These are phyloP conservation scores for Micractinium sp. DNA, from an alignment of 139 green algal species.

Conservation along the genomic window DNA sequence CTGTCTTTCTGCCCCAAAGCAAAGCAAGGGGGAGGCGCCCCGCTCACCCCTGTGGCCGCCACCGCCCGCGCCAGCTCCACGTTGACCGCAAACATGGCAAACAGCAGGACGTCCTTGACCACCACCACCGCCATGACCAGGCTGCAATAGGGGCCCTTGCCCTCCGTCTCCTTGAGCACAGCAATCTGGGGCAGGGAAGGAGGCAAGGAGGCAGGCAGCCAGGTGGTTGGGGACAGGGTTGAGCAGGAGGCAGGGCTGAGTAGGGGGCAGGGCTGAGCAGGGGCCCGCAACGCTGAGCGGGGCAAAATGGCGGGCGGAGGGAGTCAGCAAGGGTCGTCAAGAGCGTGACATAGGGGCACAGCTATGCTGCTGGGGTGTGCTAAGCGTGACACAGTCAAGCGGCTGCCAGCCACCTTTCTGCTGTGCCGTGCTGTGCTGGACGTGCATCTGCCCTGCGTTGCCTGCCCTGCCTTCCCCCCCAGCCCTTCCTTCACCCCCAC, in stretches of 20 bases:
- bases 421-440: too few relatives aligned
- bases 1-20: neutral
- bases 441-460: too few relatives aligned
- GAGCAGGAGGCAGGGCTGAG: neutral
- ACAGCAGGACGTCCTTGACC: constrained; percentile 93
- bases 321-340: neutral
- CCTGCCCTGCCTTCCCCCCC: too few relatives aligned
- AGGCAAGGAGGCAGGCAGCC: neutral
- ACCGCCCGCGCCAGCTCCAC: constrained; percentile 69
- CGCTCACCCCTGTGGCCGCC: neutral
- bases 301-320: neutral
- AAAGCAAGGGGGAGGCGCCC: too few relatives aligned
- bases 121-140: constrained; percentile 88
- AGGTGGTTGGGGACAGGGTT: neutral
- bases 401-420: neutral
- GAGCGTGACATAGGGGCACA: too few relatives aligned
- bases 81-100: constrained; percentile 86
- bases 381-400: too few relatives aligned
- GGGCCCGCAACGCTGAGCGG: too few relatives aligned
- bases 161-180: constrained; percentile 85
- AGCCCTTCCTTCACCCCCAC: too few relatives aligned
- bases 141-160: constrained; percentile 79
- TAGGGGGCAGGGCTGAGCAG: too few relatives aligned
- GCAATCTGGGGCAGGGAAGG: constrained; percentile 69
- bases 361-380: too few relatives aligned